phyloP scores from a whole-genome alignment of 2,329 filamentous ascomycete genomes.

The Teratosphaeriaceae sp. region DNA sequence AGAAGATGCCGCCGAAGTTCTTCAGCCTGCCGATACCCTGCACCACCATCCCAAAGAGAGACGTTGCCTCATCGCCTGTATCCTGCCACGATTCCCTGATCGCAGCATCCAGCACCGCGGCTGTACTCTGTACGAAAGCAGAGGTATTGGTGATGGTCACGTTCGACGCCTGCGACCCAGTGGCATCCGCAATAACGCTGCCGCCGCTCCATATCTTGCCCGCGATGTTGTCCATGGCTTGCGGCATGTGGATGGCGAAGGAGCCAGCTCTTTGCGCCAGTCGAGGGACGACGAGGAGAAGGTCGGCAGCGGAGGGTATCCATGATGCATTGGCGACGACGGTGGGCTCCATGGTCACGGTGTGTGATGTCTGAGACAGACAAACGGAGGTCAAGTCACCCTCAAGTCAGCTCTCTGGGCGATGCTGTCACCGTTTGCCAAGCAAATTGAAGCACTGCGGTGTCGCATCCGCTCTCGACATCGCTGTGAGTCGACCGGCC shows the following conservation, averaged over 20 bases:
- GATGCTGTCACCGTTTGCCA: too few relatives aligned
- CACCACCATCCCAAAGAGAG: constrained; percentile 21
- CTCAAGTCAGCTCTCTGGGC: too few relatives aligned
- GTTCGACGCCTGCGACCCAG: constrained; percentile 38
- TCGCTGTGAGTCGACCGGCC: background rate
- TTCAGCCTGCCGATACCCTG: constrained; percentile 31
- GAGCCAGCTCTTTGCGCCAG: constrained; percentile 62
- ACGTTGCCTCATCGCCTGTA: constrained; percentile 17
- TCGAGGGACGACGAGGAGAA: constrained; percentile 63
- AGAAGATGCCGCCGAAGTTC: constrained; percentile 79
- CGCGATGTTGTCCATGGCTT: constrained; percentile 51
- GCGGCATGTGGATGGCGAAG: constrained; percentile 52
- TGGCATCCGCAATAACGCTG: constrained; percentile 54
- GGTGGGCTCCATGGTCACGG: constrained; percentile 5
- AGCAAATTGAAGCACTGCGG: background rate
- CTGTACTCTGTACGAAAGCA: constrained; percentile 37
- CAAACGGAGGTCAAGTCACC: background rate
- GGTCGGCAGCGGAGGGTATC: constrained; percentile 57
- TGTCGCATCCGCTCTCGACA: background rate
- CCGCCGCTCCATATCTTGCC: constrained; percentile 48
- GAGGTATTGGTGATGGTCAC: constrained; percentile 34
- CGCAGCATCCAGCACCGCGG: constrained; percentile 25
- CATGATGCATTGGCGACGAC: constrained; percentile 22
- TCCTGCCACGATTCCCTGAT: constrained; percentile 20
- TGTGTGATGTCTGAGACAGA: background rate